Evolutionary conservation across 305 asterid species (phyloP).

Genomic region (Nicotiana rustica): DNA sequence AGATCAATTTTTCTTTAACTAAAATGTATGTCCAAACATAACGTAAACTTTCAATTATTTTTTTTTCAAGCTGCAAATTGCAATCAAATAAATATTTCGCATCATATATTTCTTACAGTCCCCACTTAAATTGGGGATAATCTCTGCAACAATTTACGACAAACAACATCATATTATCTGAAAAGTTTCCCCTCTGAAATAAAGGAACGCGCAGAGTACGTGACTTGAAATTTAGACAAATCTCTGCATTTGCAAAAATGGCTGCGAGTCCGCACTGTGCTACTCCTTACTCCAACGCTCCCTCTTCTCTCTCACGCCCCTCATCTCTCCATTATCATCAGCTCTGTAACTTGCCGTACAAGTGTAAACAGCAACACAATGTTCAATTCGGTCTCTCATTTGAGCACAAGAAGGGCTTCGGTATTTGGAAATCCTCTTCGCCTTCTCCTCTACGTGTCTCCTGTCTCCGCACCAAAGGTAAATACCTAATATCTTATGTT

Average conservation of each 20-base stretch:
- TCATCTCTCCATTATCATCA: constrained; percentile 31
- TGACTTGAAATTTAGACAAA: not conserved
- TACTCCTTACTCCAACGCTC: constrained; percentile 41
- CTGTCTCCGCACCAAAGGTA: constrained; percentile 60
- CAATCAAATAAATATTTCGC: not conserved
- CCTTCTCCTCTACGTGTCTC: constrained; percentile 43
- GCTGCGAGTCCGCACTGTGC: constrained; percentile 42
- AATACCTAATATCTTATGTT: not conserved
- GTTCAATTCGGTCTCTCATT: constrained; percentile 46
- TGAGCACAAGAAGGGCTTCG: constrained; percentile 42
- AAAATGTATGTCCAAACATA: too few relatives aligned
- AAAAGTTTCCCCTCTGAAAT: not conserved
- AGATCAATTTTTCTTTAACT: too few relatives aligned
- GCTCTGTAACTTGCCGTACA: constrained; percentile 41
- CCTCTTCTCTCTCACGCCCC: constrained; percentile 42
- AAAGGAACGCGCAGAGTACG: not conserved
- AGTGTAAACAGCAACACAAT: constrained; percentile 44
- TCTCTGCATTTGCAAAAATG: constrained; percentile 42
- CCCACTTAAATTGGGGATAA: not conserved
- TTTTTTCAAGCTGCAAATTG: too few relatives aligned
- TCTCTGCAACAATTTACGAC: not conserved
- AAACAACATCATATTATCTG: not conserved
- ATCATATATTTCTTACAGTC: not conserved
- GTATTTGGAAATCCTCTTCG: constrained; percentile 46
- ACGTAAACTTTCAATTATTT: too few relatives aligned